These are phyloP conservation scores for Chlorella vulgaris DNA, from an alignment of 139 green algal species.

Conservation along the genomic window DNA sequence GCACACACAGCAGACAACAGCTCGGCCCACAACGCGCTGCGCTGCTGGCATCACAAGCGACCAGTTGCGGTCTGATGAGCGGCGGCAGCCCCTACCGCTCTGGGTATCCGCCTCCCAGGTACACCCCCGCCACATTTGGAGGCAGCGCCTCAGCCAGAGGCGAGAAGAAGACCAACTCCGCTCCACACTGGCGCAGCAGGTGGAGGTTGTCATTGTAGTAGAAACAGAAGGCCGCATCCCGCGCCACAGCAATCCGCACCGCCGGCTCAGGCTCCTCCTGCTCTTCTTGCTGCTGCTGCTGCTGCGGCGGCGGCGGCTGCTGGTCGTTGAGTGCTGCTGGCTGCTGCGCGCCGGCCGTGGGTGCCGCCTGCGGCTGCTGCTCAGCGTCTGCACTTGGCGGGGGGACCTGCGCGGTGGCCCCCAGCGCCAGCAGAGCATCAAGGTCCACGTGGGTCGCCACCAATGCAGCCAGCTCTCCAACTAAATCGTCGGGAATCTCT, in stretches of 20 bases:
- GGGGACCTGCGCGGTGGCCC: slow-evolving; percentile 24
- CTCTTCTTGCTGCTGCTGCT: not conserved
- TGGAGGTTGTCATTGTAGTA: slow-evolving; percentile 77
- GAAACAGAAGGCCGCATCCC: slow-evolving; percentile 84
- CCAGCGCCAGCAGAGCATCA: slow-evolving; percentile 62
- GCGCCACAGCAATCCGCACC: slow-evolving; percentile 75
- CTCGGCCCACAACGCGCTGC: too few species aligned
- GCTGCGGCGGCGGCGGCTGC: not conserved
- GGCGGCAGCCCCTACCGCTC: slow-evolving; percentile 58
- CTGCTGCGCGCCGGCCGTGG: too few species aligned
- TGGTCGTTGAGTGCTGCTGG: not conserved
- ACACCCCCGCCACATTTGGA: slow-evolving; percentile 71
- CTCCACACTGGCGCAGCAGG: slow-evolving; percentile 53
- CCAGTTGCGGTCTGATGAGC: too few species aligned
- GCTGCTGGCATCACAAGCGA: too few species aligned
- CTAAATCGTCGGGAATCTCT: slow-evolving; percentile 6
- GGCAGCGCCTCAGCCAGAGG: slow-evolving; percentile 88
- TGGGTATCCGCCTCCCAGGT: slow-evolving; percentile 86
- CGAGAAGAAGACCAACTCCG: slow-evolving; percentile 91
- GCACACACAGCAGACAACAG: too few species aligned
- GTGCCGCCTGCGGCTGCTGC: too few species aligned
- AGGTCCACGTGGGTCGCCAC: slow-evolving; percentile 65
- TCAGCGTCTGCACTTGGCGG: too few species aligned
- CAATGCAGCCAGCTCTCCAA: slow-evolving; percentile 48
- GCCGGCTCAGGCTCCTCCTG: not conserved